A percentile compares a stretch with the other conserved stretches of the same genome.
Conservation (phyloP, 257 asterid genomes). For the Gentiana macrophylla region DNA sequence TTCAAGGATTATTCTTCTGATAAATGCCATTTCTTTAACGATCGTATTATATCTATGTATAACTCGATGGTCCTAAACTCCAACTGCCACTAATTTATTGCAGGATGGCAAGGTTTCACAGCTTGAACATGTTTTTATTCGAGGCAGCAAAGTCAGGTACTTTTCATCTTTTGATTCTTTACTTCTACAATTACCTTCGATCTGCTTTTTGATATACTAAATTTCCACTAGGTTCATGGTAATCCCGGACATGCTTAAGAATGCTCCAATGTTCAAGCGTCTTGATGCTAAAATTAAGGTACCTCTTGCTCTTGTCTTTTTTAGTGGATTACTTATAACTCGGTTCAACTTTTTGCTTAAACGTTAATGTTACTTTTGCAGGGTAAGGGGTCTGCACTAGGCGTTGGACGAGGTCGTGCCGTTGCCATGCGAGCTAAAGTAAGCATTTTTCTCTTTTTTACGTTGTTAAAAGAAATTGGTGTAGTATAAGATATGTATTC, state of each 20-base stretch:
- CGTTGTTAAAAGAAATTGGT: background rate
- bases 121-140: slow-evolving; percentile 92
- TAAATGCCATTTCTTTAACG: background rate
- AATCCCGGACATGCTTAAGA: slow-evolving; percentile 92
- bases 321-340: background rate
- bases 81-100: slow-evolving; percentile 6
- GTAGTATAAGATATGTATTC: background rate
- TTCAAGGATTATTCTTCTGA: background rate
- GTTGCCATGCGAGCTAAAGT: slow-evolving; percentile 96
- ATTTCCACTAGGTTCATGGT: slow-evolving; percentile 77
- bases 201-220: background rate
- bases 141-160: slow-evolving; percentile 98
- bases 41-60: no score
- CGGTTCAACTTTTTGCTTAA: slow-evolving; percentile 13
- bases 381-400: slow-evolving; percentile 94
- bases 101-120: slow-evolving; percentile 94
- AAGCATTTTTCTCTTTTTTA: slow-evolving; percentile 15
- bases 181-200: background rate
- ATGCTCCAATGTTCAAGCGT: slow-evolving; percentile 97
- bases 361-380: slow-evolving; percentile 21
- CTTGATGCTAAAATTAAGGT: slow-evolving; percentile 97
- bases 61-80: background rate
- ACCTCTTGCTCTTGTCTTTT: slow-evolving; percentile 8
- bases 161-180: background rate
- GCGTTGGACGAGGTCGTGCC: slow-evolving; percentile 98